A percentile compares a stretch with the other conserved stretches of the same genome.
Evolutionary conservation across 2,329 filamentous ascomycete genomes (phyloP).

Genomic region (Chaetomium olivaceum): DNA sequence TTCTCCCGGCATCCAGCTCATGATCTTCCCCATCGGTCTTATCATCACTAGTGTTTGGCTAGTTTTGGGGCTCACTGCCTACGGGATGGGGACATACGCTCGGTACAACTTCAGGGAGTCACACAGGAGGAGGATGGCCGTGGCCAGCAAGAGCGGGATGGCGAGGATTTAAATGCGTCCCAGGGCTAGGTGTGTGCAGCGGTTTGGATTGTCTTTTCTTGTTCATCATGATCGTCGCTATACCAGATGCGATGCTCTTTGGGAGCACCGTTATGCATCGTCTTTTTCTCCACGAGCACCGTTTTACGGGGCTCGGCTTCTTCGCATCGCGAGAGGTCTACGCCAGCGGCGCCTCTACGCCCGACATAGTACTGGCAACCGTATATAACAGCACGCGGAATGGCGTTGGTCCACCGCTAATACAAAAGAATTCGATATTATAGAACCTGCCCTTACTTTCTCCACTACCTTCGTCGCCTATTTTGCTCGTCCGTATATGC

Average conservation of each 20-base stretch:
- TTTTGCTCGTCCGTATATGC: too few species aligned
- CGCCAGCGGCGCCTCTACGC: not conserved
- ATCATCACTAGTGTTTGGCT: constrained; percentile 66
- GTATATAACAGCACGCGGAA: not conserved
- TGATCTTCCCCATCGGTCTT: constrained; percentile 70
- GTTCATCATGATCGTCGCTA: constrained; percentile 5
- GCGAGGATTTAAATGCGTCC: constrained; percentile 35
- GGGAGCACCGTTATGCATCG: not conserved
- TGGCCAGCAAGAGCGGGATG: constrained; percentile 40
- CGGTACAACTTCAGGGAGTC: constrained; percentile 66
- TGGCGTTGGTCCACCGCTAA: not conserved
- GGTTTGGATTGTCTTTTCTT: not conserved
- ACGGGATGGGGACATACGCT: constrained; percentile 66
- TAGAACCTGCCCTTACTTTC: not conserved
- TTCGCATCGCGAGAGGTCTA: not conserved
- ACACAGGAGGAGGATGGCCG: constrained; percentile 56
- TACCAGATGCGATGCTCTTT: constrained; percentile 12
- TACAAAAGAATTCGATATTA: not conserved
- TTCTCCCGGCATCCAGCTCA: constrained; percentile 66
- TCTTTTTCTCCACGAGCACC: not conserved
- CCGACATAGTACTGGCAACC: not conserved
- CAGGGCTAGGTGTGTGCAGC: not conserved
- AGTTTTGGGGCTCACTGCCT: constrained; percentile 54
- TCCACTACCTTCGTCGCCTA: not conserved
- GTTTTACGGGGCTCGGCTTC: not conserved